Conservation (phyloP, 2,329 filamentous ascomycete species). For the Pezicula radicicola region DNA sequence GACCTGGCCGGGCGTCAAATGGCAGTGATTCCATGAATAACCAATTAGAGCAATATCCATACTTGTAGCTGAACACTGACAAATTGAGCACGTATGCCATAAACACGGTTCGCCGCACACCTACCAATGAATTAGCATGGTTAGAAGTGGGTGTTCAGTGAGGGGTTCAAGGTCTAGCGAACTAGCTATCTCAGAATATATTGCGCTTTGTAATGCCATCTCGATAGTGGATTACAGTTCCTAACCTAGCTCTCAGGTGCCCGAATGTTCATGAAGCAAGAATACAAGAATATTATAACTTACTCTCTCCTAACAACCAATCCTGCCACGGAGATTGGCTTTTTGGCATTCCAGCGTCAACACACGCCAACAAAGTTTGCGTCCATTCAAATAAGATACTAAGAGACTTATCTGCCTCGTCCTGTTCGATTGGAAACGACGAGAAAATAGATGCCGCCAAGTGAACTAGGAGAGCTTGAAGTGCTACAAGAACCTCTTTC, state of each 20-base stretch:
- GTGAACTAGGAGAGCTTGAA: conserved; percentile 7
- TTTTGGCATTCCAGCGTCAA: conserved; percentile 1
- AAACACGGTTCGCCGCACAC: conserved; percentile 7
- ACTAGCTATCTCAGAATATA: no score
- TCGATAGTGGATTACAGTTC: no score
- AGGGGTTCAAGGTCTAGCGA: no score
- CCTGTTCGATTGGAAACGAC: conserved; percentile 1
- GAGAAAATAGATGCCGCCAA: conserved; percentile 2
- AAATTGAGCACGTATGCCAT: conserved; percentile 7
- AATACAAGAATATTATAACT: no score
- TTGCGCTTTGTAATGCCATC: no score
- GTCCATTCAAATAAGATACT: conserved; percentile 6
- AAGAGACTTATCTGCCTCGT: conserved; percentile 1
- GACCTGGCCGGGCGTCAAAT: conserved; percentile 6
- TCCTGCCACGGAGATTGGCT: conserved; percentile 7
- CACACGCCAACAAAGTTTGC: conserved; percentile 4
- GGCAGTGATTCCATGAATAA: conserved; percentile 9
- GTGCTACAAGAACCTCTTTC: conserved; percentile 3
- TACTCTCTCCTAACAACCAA: conserved; percentile 10
- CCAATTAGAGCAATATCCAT: conserved; percentile 10
- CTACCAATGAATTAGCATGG: no score
- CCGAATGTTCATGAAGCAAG: no score
- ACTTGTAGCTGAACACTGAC: conserved; percentile 1
- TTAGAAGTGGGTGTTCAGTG: no score
- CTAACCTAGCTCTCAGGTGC: no score